Evolutionary conservation across 352 stramenopile genomes (phyloP), one percentile per base, ranked within the genome.

Genomic region (Phytophthora fragariaefolia): DNA sequence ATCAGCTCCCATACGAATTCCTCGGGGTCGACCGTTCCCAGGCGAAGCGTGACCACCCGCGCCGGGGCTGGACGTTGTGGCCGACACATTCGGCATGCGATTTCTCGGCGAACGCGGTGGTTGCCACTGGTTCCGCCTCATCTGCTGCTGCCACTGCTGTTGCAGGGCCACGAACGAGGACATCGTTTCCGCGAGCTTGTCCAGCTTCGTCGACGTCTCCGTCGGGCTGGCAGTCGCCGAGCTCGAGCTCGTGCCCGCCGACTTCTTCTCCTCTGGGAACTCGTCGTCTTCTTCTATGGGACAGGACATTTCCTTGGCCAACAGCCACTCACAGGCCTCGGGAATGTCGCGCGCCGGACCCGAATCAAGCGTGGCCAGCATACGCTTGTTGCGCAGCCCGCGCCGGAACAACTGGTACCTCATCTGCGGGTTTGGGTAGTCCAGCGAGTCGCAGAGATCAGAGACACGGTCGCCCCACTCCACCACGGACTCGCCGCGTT

Each of bases 241-340:
- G 34, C 6, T n/a, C 10, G 10, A 17, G n/a, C 38, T 15, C 17
- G 17, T 9, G n/a, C 38, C 23, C n/a, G 34, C n/a, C 34, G 20
- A 23, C 38, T 8, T 23, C n/a, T 13, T 46, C 38, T 46, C 38
- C 6, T 46, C 38, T 27, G n/a, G 28, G n/a, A 59, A 30, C 9
- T 59, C 52, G 38, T 51, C 52, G 8, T 59, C 52, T 51, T 50
- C 24, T 22, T 59, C 52, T 22, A 50, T 50, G 27, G 52, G 36
- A n/a, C n/a, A n/a, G n/a, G n/a, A n/a, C n/a, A n/a, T n/a, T n/a
- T n/a, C n/a, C n/a, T n/a, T n/a, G n/a, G n/a, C n/a, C n/a, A n/a
- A n/a, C n/a, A n/a, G n/a, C n/a, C n/a, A n/a, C n/a, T n/a, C n/a
- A n/a, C n/a, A n/a, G n/a, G n/a, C n/a, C n/a, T n/a, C n/a, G n/a